These are phyloP conservation scores for Tagetes patula DNA, from an alignment of 129 eudicot species.

Conservation along the genomic window DNA sequence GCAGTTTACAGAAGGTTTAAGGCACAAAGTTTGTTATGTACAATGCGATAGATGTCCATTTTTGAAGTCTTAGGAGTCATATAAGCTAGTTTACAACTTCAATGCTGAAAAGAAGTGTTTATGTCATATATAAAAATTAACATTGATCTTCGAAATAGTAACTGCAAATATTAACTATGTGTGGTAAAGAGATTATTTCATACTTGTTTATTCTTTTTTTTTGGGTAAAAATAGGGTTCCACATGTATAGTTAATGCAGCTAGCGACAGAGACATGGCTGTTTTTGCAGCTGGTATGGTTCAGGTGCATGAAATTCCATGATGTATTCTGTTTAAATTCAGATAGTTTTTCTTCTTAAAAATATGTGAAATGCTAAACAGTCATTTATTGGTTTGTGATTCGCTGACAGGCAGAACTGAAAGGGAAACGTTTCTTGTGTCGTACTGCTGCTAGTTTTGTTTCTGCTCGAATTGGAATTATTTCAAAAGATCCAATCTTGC, in stretches of 20 bases:
- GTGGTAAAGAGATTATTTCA: neutral
- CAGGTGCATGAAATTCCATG: constrained; percentile 48
- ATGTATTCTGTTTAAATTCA: constrained; percentile 11
- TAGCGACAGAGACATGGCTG: constrained; percentile 94
- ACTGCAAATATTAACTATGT: neutral
- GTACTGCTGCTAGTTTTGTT: constrained; percentile 98
- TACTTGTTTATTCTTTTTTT: neutral
- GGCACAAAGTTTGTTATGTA: constrained; percentile 9
- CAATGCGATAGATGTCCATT: constrained; percentile 11
- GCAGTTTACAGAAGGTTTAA: constrained; percentile 78
- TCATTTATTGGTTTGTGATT: constrained; percentile 23
- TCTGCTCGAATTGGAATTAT: constrained; percentile 85
- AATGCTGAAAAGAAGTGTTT: neutral
- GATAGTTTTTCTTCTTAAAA: neutral
- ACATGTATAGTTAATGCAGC: constrained; percentile 94
- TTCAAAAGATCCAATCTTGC: constrained; percentile 75
- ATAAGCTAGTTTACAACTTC: neutral
- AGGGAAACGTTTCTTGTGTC: constrained; percentile 83
- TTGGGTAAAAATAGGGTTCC: constrained; percentile 69
- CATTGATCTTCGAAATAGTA: neutral
- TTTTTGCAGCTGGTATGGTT: constrained; percentile 96
- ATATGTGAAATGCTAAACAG: constrained; percentile 11
- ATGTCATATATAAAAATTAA: constrained; percentile 9
- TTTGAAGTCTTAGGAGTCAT: neutral
- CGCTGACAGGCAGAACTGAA: constrained; percentile 80